Base-by-base conservation (phyloP, 768 basidiomycete genomes). In the Butyriboletus loyo region DNA sequence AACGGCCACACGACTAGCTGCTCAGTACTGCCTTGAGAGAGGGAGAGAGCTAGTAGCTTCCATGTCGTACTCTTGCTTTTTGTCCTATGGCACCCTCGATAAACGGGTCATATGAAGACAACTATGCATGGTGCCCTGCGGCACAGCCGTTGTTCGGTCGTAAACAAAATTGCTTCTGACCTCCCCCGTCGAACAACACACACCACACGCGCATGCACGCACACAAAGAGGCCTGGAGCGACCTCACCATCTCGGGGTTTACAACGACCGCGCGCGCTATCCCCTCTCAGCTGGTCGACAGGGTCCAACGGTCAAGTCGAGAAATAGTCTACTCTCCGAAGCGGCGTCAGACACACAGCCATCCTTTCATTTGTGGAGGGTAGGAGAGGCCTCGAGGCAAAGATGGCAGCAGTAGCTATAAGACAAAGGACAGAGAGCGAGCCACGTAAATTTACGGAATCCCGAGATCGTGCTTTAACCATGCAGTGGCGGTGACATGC, bases 401-500 rank as follows among this genome's bases (percentile, higher is more conserved):
- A 10, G n/a, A 36, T n/a, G n/a, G 35, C 4, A 36, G 4, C 8
- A 36, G n/a, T 36, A 36, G 35, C 35, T 36, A 36, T 24, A 24
- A 22, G 7, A 38, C 2, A 13, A 30, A 17, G 34, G 22, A 4
- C 14, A 5, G 43, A 38, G 36, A 44, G 14, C 42, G 4, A 19
- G 50, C 57, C 56, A 58, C 66, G 66, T 67, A 67, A 65, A 46
- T 3, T 53, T 36, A 36, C 35, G 35, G n/a, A 36, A 36, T 36
- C 35, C 35, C 35, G 35, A n/a, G 35, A 36, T 36, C 35, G n/a
- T 36, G 35, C 35, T n/a, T 36, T 7, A n/a, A n/a, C 35, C 35
- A 36, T 24, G 66, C 60, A 64, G 66, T 68, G 66, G 66, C 64
- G 57, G 40, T 66, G 65, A 66, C 57, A 60, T 56, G 59, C 22